phyloP scores from a whole-genome alignment of 805 yeast species.

The Candida insectorum region DNA sequence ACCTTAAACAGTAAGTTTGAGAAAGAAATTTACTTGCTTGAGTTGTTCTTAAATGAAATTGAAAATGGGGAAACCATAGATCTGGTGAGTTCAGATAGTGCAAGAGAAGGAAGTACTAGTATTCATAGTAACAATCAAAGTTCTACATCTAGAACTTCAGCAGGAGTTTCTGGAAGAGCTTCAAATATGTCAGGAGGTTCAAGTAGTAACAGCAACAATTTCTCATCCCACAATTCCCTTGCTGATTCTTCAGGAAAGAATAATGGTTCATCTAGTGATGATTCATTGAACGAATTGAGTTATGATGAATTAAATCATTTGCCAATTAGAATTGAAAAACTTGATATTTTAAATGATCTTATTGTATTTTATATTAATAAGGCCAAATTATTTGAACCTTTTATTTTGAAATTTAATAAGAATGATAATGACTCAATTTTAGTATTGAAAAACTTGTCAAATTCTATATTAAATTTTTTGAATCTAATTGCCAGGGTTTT shows the following conservation, averaged over 20 bases:
- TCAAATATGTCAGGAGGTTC: background rate
- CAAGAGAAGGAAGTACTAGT: background rate
- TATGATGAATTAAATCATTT: conserved; percentile 18
- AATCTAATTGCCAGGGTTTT: conserved; percentile 33
- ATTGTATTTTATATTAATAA: conserved; percentile 47
- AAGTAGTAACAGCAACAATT: background rate
- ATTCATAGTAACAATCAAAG: background rate
- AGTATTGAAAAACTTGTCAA: conserved; percentile 35
- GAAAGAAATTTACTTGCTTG: conserved; percentile 36
- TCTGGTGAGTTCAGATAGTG: background rate
- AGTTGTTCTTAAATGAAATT: conserved; percentile 12
- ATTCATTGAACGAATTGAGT: conserved; percentile 11
- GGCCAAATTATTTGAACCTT: conserved; percentile 52
- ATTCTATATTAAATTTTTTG: conserved; percentile 36
- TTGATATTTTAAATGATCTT: conserved; percentile 43
- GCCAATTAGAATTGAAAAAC: conserved; percentile 21
- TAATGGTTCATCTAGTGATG: conserved; percentile 5
- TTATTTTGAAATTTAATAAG: conserved; percentile 32
- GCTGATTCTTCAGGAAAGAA: background rate
- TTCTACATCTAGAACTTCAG: background rate
- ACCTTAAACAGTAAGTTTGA: conserved; percentile 39
- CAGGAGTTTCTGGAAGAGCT: background rate
- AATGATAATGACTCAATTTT: conserved; percentile 17
- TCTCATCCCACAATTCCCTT: no score
- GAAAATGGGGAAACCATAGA: conserved; percentile 3